A percentile compares a stretch with the other conserved stretches of the same genome.
These are phyloP conservation scores for Micromonas commoda DNA, from an alignment of 139 green algal genomes.

Conservation along the genomic window DNA sequence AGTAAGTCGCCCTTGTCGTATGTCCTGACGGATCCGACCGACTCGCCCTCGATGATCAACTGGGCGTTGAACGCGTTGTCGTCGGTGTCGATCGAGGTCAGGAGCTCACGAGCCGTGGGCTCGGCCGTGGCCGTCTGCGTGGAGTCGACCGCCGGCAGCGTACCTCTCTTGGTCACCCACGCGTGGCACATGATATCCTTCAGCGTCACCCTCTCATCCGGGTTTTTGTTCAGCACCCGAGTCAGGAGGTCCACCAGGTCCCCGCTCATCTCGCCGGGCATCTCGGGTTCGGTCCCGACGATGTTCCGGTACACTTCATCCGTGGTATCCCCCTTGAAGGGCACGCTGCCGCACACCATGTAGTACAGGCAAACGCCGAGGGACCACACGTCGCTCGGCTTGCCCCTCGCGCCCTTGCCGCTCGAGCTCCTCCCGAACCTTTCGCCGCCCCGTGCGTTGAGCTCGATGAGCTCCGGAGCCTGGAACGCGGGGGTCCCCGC, in stretches of 20 bases:
- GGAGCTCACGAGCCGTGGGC: conserved; percentile 10
- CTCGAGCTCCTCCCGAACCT: too few species aligned
- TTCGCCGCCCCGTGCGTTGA: too few species aligned
- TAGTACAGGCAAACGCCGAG: conserved; percentile 17
- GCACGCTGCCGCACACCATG: background rate
- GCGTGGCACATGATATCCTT: background rate
- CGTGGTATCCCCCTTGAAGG: background rate
- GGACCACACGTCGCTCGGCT: conserved; percentile 12
- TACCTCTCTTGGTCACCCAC: background rate
- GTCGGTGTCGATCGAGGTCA: conserved; percentile 1
- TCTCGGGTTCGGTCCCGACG: too few species aligned
- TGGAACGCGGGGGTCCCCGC: conserved; percentile 65
- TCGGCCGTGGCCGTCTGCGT: background rate
- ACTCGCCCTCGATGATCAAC: background rate
- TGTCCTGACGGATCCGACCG: background rate
- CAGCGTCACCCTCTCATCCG: background rate
- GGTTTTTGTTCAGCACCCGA: background rate
- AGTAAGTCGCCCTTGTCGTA: conserved; percentile 9
- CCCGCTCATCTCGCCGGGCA: background rate
- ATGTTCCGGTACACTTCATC: conserved; percentile 17
- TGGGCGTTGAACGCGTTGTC: background rate
- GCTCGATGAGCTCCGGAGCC: conserved; percentile 52
- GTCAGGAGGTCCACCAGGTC: background rate
- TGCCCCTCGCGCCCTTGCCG: background rate
- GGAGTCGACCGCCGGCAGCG: background rate